phyloP scores from a whole-genome alignment of 1,284 basidiomycete species.

The Thelephora terrestris region DNA sequence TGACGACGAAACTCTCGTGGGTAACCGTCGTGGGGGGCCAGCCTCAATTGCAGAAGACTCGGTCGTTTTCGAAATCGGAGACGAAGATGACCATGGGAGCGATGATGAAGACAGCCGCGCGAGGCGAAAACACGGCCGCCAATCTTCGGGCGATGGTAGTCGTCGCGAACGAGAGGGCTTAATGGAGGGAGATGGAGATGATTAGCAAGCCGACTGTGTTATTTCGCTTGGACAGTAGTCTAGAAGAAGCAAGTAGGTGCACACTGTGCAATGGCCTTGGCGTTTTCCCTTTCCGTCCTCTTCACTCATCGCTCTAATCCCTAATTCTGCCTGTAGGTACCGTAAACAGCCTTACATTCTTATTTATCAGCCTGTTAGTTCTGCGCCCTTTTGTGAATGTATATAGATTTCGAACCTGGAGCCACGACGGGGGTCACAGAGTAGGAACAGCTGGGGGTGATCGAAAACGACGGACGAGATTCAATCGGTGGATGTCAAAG shows the following conservation, averaged over 20 bases:
- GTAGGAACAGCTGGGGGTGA: neutral
- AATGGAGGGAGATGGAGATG: slow-evolving; percentile 25
- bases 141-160: slow-evolving; percentile 30
- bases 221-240: neutral
- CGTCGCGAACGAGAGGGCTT: slow-evolving; percentile 52
- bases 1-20: slow-evolving; percentile 61
- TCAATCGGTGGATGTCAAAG: slow-evolving; percentile 91
- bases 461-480: slow-evolving; percentile 50
- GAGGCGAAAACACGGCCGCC: slow-evolving; percentile 38
- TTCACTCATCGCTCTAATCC: slow-evolving; percentile 29
- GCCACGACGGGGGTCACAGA: slow-evolving; percentile 20
- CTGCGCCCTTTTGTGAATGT: too few species aligned
- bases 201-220: neutral
- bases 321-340: slow-evolving; percentile 75
- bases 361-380: slow-evolving; percentile 20
- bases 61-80: slow-evolving; percentile 89
- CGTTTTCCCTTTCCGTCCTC: too few species aligned
- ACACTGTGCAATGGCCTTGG: too few species aligned
- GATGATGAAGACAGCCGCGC: slow-evolving; percentile 50
- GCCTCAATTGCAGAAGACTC: slow-evolving; percentile 50
- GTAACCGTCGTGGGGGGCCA: slow-evolving; percentile 30
- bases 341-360: slow-evolving; percentile 76
- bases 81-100: slow-evolving; percentile 57
- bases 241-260: too few species aligned
- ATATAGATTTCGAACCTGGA: slow-evolving; percentile 53